Evolutionary conservation across 2,329 filamentous ascomycete species (phyloP).

Genomic region (Dothideomycetidae sp.): DNA sequence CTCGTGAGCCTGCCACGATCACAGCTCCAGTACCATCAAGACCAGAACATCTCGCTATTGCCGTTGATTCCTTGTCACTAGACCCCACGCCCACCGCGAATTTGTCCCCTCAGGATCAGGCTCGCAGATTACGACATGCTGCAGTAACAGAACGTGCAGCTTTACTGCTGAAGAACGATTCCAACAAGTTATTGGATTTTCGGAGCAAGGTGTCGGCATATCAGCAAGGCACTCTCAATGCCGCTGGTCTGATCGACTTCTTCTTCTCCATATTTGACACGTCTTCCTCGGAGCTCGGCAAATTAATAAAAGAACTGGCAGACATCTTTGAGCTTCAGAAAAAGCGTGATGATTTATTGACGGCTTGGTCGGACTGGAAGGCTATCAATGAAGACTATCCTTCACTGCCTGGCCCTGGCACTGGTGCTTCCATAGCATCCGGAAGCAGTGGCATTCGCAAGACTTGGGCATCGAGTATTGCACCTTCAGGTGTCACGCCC

Average conservation of each 20-base stretch:
- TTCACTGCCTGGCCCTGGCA: slow-evolving; percentile 61
- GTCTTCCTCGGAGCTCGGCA: slow-evolving; percentile 66
- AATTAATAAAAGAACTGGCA: slow-evolving; percentile 77
- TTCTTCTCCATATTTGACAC: slow-evolving; percentile 80
- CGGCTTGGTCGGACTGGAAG: slow-evolving; percentile 89
- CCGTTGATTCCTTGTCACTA: slow-evolving; percentile 17
- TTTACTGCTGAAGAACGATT: slow-evolving; percentile 65
- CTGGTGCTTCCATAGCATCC: slow-evolving; percentile 24
- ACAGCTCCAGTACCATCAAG: slow-evolving; percentile 24
- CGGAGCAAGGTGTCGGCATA: slow-evolving; percentile 67
- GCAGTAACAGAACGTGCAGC: slow-evolving; percentile 76
- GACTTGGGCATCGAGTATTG: slow-evolving; percentile 31
- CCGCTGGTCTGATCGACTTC: slow-evolving; percentile 65
- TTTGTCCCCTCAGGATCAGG: slow-evolving; percentile 63
- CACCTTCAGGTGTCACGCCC: slow-evolving; percentile 42
- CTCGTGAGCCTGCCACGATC: slow-evolving; percentile 25
- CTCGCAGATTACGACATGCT: slow-evolving; percentile 62
- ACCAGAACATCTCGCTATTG: slow-evolving; percentile 9
- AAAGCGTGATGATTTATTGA: slow-evolving; percentile 60
- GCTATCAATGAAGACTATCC: slow-evolving; percentile 95
- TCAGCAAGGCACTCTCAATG: slow-evolving; percentile 52
- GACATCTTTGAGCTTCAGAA: slow-evolving; percentile 76
- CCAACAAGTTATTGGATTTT: slow-evolving; percentile 61
- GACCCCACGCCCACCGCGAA: slow-evolving; percentile 18
- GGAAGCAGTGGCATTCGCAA: slow-evolving; percentile 49